Conservation (phyloP, 1,284 basidiomycete species). For the Porogramme epimiltina region DNA sequence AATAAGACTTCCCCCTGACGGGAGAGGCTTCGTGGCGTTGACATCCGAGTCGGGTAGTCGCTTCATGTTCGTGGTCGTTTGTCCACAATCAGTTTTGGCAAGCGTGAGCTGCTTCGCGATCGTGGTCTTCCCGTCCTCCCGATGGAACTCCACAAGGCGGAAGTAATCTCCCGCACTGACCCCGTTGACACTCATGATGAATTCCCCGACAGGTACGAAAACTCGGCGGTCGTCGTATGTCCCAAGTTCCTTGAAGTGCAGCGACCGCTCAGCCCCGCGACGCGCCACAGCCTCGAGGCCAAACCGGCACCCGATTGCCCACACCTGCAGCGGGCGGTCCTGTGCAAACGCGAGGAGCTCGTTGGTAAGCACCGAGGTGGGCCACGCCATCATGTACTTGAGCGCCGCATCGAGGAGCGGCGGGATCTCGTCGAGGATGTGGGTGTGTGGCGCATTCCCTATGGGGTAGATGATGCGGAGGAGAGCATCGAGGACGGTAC, state of each 20-base stretch:
- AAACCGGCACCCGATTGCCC: constrained; percentile 16
- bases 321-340: constrained; percentile 12
- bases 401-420: constrained; percentile 13
- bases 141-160: not conserved
- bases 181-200: too few relatives aligned
- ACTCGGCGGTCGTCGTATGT: not conserved
- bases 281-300: constrained; percentile 7
- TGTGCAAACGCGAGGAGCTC: constrained; percentile 8
- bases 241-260: not conserved
- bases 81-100: too few relatives aligned
- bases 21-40: too few relatives aligned
- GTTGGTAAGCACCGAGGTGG: constrained; percentile 4
- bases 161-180: too few relatives aligned
- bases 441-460: not conserved
- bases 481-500: not conserved
- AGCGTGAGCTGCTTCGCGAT: too few relatives aligned
- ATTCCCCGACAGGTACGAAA: not conserved
- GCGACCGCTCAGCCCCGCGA: not conserved
- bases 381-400: constrained; percentile 23
- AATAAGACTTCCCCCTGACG: too few relatives aligned
- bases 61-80: too few relatives aligned
- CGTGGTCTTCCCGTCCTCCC: too few relatives aligned
- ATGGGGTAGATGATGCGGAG: constrained; percentile 1
- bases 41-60: too few relatives aligned
- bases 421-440: constrained; percentile 2